A percentile compares a stretch with the other conserved stretches of the same genome.
These are phyloP conservation scores for Ascochyta koolunga DNA, from an alignment of 2,329 filamentous ascomycete genomes.

Conservation along the genomic window DNA sequence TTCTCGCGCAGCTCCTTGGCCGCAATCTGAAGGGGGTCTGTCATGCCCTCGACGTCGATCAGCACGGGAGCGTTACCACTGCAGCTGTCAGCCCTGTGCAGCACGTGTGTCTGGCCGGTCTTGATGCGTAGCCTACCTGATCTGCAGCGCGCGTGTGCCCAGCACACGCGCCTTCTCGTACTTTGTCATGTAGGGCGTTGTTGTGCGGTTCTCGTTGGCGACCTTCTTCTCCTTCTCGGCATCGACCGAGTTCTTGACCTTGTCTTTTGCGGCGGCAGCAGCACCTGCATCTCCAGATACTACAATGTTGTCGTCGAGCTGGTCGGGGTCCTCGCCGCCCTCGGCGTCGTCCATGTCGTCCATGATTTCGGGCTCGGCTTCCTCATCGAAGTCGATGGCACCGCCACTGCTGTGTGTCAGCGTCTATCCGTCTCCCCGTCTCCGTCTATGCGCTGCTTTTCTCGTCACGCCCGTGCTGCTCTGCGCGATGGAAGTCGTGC, in stretches of 20 bases:
- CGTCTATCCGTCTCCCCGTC: neutral
- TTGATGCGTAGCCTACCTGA: constrained; percentile 68
- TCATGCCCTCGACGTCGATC: constrained; percentile 96
- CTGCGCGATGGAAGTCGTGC: constrained; percentile 3
- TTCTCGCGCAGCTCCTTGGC: constrained; percentile 97
- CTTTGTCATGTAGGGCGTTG: constrained; percentile 99
- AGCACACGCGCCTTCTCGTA: constrained; percentile 95
- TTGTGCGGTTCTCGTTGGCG: constrained; percentile 82
- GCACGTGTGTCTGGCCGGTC: neutral
- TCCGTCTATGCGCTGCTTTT: neutral
- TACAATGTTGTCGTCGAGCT: constrained; percentile 51
- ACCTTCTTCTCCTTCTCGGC: constrained; percentile 81
- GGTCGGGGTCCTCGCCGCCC: constrained; percentile 44
- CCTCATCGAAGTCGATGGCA: constrained; percentile 60
- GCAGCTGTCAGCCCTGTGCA: constrained; percentile 24
- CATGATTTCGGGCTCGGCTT: constrained; percentile 69
- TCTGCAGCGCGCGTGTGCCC: constrained; percentile 91
- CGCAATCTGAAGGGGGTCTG: constrained; percentile 94
- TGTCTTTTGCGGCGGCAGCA: constrained; percentile 49
- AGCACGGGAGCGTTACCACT: constrained; percentile 98
- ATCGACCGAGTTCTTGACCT: constrained; percentile 61
- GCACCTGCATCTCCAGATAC: constrained; percentile 60
- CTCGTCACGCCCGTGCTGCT: constrained; percentile 16
- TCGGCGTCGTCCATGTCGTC: constrained; percentile 63
- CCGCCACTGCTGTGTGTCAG: constrained; percentile 47